Conservation (phyloP, 2,329 filamentous ascomycete genomes). For the Neofusicoccum sp. region DNA sequence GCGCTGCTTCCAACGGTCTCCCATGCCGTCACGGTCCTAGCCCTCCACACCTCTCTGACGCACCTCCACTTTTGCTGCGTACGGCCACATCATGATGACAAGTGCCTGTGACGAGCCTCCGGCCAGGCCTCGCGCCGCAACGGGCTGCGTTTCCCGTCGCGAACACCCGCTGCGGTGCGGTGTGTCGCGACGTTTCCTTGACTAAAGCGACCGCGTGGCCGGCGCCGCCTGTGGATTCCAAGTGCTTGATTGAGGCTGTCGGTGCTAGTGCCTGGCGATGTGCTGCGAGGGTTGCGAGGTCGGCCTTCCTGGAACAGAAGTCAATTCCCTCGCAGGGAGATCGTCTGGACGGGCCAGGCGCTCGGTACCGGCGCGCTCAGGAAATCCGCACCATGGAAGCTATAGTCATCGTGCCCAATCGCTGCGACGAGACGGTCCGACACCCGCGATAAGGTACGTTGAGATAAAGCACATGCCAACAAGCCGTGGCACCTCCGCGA, state of each 20-base stretch:
- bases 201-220: conserved; percentile 13
- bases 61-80: conserved; percentile 31
- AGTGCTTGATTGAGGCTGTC: conserved; percentile 16
- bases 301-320: conserved; percentile 24
- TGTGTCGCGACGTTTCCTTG: conserved; percentile 17
- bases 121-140: conserved; percentile 1
- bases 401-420: conserved; percentile 18
- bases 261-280: conserved; percentile 16
- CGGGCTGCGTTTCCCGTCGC: background rate
- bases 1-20: conserved; percentile 18
- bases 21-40: conserved; percentile 26
- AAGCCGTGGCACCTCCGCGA: conserved; percentile 14
- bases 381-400: conserved; percentile 22
- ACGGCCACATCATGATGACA: conserved; percentile 20
- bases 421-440: conserved; percentile 18
- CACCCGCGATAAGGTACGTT: conserved; percentile 20
- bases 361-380: conserved; percentile 12
- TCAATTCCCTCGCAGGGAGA: conserved; percentile 21
- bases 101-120: background rate
- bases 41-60: conserved; percentile 30
- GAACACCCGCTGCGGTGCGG: conserved; percentile 13
- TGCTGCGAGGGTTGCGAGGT: conserved; percentile 15
- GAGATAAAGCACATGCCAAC: conserved; percentile 21
- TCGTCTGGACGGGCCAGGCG: conserved; percentile 9
- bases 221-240: background rate